Evolutionary conservation across 1,284 basidiomycete genomes (phyloP).

Genomic region (Ustilago cynodontis): DNA sequence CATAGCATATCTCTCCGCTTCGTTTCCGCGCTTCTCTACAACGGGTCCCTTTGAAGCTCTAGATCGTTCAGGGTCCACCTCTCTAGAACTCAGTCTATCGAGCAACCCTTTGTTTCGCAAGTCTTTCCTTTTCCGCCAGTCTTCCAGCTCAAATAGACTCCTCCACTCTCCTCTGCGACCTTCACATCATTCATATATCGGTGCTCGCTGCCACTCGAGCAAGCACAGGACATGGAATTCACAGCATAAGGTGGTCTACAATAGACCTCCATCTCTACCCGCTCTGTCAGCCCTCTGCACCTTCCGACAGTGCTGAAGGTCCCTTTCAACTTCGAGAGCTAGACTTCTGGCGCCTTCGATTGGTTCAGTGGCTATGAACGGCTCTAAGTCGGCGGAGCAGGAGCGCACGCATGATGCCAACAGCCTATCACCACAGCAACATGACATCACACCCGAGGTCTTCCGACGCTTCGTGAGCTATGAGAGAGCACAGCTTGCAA

Average conservation of each 20-base stretch:
- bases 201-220: neutral
- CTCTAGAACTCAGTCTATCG: neutral
- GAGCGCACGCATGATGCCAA: neutral
- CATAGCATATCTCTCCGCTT: neutral
- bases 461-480: conserved; percentile 40
- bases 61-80: neutral
- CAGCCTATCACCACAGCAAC: neutral
- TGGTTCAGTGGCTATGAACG: conserved; percentile 11
- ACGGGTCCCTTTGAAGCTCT: neutral
- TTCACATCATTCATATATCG: neutral
- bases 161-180: neutral
- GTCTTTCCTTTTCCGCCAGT: neutral
- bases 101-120: too few species aligned
- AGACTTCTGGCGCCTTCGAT: conserved; percentile 11
- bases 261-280: neutral
- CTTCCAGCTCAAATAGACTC: neutral
- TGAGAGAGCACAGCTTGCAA: neutral
- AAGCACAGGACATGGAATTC: neutral
- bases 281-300: neutral
- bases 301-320: neutral
- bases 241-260: neutral
- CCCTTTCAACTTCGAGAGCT: neutral
- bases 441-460: conserved; percentile 30
- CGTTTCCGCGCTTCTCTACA: neutral
- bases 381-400: neutral